Conservation (phyloP, 805 yeast species). For the Komagataella pastoris region DNA sequence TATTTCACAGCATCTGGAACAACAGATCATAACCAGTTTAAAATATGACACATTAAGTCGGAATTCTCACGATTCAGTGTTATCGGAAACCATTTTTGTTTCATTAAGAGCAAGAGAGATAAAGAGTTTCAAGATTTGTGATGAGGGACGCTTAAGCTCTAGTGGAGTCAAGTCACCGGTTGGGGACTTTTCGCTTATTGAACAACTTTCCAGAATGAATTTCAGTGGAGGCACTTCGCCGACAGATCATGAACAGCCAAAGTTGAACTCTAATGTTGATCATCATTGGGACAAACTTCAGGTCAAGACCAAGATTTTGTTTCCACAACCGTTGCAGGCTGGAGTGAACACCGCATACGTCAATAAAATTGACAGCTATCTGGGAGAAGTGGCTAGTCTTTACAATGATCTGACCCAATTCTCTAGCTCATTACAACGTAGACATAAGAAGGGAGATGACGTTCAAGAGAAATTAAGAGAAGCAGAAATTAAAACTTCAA, state of each 20-base stretch:
- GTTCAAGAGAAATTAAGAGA: neutral
- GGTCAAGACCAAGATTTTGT: neutral
- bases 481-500: neutral
- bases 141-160: neutral
- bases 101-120: conserved; percentile 30
- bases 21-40: conserved; percentile 29
- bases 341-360: neutral
- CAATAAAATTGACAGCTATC: neutral
- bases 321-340: neutral
- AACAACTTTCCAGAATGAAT: neutral
- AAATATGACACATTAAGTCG: conserved; percentile 31
- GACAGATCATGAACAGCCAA: neutral
- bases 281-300: neutral
- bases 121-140: conserved; percentile 25
- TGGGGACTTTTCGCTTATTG: neutral
- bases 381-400: neutral
- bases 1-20: conserved; percentile 27
- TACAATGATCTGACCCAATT: neutral
- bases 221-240: neutral
- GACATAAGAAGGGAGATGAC: neutral
- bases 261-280: neutral
- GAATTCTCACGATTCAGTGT: conserved; percentile 15
- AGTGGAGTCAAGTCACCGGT: neutral
- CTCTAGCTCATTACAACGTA: neutral
- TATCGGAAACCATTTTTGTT: conserved; percentile 24